Percentiles rank a stretch among this genome's conserved stretches.
Conservation (phyloP, 345 rosid genomes). For the Brassica juncea region DNA sequence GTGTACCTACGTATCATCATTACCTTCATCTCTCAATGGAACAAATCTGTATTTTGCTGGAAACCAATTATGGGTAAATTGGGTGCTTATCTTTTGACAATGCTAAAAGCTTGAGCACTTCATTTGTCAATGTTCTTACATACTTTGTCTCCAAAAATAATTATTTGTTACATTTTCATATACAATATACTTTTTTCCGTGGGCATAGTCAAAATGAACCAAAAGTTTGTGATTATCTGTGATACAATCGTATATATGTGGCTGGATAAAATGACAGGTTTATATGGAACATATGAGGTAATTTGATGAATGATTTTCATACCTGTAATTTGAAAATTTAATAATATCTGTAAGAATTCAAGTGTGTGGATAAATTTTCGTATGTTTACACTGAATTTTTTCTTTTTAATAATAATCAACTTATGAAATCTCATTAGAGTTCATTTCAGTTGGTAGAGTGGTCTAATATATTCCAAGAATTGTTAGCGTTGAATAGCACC, state of each 20-base stretch:
- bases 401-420: background rate
- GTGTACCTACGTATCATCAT: conserved; percentile 32
- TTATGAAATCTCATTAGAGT: background rate
- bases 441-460: background rate
- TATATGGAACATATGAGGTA: background rate
- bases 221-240: background rate
- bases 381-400: background rate
- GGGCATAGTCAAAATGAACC: background rate
- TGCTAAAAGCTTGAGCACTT: conserved; percentile 18
- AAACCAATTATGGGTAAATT: conserved; percentile 28
- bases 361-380: background rate
- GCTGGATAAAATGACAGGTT: background rate
- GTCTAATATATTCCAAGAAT: background rate
- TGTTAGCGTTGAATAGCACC: background rate
- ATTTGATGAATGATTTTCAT: background rate
- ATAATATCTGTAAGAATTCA: background rate
- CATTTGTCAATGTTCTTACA: conserved; percentile 28
- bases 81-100: conserved; percentile 37
- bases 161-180: background rate
- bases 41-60: conserved; percentile 32
- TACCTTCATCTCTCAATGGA: conserved; percentile 28
- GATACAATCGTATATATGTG: background rate
- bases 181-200: background rate
- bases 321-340: background rate
- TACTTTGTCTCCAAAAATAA: background rate